A percentile compares a stretch with the other conserved stretches of the same genome.
phyloP scores from a whole-genome alignment of 2,329 filamentous ascomycete species.

The Ophiostoma australiae region DNA sequence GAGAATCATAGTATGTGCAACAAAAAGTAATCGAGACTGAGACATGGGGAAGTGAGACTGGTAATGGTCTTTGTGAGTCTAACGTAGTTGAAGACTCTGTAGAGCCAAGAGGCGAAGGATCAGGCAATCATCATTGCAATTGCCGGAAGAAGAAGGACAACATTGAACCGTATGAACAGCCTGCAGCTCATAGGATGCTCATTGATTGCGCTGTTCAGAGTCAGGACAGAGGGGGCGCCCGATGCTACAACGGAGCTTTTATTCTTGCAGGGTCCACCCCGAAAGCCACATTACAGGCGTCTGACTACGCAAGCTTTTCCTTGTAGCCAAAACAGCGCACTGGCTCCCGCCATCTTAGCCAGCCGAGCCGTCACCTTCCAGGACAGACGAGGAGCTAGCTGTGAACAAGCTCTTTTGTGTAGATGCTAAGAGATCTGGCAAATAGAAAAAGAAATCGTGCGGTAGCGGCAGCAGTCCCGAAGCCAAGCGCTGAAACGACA shows the following conservation, averaged over 20 bases:
- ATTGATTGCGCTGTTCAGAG: not conserved
- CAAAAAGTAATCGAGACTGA: not conserved
- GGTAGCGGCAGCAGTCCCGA: not conserved
- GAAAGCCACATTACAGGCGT: not conserved
- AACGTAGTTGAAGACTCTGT: not conserved
- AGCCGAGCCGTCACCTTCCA: not conserved
- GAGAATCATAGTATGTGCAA: too few relatives aligned
- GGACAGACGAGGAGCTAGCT: not conserved
- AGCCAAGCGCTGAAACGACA: not conserved
- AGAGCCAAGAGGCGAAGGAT: not conserved
- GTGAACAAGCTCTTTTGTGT: not conserved
- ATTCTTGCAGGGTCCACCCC: not conserved
- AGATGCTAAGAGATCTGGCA: constrained; percentile 3
- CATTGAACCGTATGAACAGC: not conserved
- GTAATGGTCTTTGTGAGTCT: not conserved
- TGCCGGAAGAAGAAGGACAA: not conserved
- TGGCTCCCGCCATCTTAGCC: not conserved
- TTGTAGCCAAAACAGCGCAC: not conserved
- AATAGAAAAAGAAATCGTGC: not conserved
- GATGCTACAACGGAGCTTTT: constrained; percentile 1
- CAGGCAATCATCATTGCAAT: not conserved
- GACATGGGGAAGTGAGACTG: not conserved
- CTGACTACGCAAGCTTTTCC: not conserved
- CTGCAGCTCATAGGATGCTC: not conserved
- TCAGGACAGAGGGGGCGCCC: not conserved